phyloP scores from a whole-genome alignment of 345 rosid species.

The Corchorus capsularis region DNA sequence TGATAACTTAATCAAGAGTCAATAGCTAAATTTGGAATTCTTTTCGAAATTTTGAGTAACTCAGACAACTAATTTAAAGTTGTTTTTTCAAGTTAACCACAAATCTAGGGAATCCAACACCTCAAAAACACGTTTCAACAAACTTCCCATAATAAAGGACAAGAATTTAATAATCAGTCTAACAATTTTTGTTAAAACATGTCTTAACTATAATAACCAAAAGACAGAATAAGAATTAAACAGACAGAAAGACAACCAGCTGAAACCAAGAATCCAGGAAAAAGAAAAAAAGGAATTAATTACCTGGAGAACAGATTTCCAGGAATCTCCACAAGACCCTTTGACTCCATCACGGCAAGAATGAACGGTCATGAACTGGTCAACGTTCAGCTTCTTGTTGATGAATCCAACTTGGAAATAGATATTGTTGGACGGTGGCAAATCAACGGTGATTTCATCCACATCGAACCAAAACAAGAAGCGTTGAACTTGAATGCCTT shows the following conservation, averaged over 20 bases:
- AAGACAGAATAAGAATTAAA: neutral
- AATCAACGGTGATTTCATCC: conserved; percentile 83
- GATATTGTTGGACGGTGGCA: conserved; percentile 80
- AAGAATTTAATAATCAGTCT: neutral
- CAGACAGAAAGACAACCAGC: neutral
- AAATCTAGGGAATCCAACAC: neutral
- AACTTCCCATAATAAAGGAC: neutral
- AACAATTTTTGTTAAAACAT: neutral
- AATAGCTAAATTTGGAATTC: neutral
- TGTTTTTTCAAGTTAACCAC: neutral
- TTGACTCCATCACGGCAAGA: conserved; percentile 57
- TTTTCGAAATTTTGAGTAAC: neutral
- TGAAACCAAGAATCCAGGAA: neutral
- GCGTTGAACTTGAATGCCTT: conserved; percentile 82
- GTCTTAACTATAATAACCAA: neutral
- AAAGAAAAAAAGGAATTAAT: neutral
- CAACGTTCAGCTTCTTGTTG: conserved; percentile 81
- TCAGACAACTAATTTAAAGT: neutral
- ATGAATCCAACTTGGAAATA: conserved; percentile 88
- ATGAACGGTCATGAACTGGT: conserved; percentile 80
- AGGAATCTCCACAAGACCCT: conserved; percentile 35
- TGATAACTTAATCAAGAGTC: neutral
- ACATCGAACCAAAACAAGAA: conserved; percentile 84
- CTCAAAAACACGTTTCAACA: neutral
- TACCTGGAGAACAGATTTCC: conserved; percentile 47